A percentile compares a stretch with the other conserved stretches of the same genome.
phyloP scores from a whole-genome alignment of 1,139 yeast species.

The Scheffersomyces illinoinensis region DNA sequence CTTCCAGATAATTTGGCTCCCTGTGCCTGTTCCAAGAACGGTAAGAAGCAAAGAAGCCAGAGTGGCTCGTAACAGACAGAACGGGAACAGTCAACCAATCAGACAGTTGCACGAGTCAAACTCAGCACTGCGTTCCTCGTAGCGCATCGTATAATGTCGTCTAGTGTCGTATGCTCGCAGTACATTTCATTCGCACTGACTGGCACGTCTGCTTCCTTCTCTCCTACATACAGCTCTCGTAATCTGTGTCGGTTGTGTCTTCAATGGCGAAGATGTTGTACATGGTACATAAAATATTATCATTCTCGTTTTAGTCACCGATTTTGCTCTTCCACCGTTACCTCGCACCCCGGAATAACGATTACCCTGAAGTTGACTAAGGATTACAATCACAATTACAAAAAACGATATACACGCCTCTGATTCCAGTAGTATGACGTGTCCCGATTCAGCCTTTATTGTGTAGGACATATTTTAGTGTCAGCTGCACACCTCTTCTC shows the following conservation, averaged over 20 bases:
- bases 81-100: not conserved
- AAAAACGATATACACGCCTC: not conserved
- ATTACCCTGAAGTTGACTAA: not conserved
- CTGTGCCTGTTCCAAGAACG: not conserved
- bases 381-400: not conserved
- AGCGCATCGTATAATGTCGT: not conserved
- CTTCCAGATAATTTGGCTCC: not conserved
- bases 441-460: not conserved
- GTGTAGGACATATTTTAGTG: not conserved
- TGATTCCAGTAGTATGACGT: not conserved
- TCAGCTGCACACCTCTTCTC: not conserved
- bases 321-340: not conserved
- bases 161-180: not conserved
- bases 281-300: not conserved
- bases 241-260: not conserved
- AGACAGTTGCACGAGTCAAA: not conserved
- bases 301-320: not conserved
- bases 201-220: not conserved
- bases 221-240: not conserved
- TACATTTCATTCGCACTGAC: not conserved
- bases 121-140: not conserved
- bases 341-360: not conserved
- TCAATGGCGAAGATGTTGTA: not conserved
- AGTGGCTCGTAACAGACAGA: not conserved
- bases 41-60: not conserved